These are phyloP conservation scores for Hemerocallis citrina DNA, from an alignment of 106 monocot genomes.

Conservation along the genomic window DNA sequence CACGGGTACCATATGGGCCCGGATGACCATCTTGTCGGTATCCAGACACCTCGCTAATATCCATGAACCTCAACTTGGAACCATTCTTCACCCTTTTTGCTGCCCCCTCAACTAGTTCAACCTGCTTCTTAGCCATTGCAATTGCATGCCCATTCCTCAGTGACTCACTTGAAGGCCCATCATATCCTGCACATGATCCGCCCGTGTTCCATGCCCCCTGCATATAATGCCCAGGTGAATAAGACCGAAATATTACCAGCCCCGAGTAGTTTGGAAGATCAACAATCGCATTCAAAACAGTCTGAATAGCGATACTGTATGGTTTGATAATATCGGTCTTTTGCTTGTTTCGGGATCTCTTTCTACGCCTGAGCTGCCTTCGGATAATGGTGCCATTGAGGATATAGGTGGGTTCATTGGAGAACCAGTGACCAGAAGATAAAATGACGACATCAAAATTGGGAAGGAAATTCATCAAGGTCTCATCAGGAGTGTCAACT, in stretches of 20 bases:
- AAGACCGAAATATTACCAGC: slow-evolving; percentile 49
- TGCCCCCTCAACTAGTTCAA: slow-evolving; percentile 28
- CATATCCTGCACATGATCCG: slow-evolving; percentile 72
- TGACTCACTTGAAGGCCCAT: slow-evolving; percentile 22
- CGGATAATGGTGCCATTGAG: slow-evolving; percentile 41
- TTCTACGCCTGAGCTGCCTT: slow-evolving; percentile 51
- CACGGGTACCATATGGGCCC: slow-evolving; percentile 50
- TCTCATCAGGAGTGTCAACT: slow-evolving; percentile 52
- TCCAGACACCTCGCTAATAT: slow-evolving; percentile 59
- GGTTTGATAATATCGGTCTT: slow-evolving; percentile 38
- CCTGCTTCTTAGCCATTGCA: slow-evolving; percentile 51
- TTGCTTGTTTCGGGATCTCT: slow-evolving; percentile 14
- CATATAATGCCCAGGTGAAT: slow-evolving; percentile 64
- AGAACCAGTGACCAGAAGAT: slow-evolving; percentile 83
- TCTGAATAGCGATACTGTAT: slow-evolving; percentile 53
- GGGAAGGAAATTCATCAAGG: slow-evolving; percentile 56
- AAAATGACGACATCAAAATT: slow-evolving; percentile 57
- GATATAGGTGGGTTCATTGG: slow-evolving; percentile 52
- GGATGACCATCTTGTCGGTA: slow-evolving; percentile 67
- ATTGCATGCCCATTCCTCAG: slow-evolving; percentile 47
- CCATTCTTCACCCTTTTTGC: slow-evolving; percentile 15
- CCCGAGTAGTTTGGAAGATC: slow-evolving; percentile 53
- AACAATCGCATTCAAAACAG: slow-evolving; percentile 35
- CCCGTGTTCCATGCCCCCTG: slow-evolving; percentile 73
- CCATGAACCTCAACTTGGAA: slow-evolving; percentile 47